Percentiles rank a stretch among this genome's conserved stretches.
Conservation (phyloP, 305 asterid genomes). For the Fraxinus nigra region DNA sequence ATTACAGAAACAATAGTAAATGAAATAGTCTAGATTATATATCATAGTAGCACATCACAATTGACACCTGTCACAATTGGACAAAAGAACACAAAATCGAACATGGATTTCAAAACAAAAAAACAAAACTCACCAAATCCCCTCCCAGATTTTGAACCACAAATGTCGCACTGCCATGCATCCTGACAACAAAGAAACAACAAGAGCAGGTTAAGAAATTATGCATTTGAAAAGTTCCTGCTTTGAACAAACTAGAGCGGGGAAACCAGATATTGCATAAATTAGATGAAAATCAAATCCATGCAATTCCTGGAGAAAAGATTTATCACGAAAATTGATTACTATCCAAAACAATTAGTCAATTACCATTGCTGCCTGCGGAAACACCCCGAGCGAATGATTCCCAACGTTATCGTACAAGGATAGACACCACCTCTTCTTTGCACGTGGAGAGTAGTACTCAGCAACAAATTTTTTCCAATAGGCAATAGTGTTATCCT, state of each 20-base stretch:
- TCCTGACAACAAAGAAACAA: slow-evolving; percentile 52
- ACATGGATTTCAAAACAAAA: background rate
- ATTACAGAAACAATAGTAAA: slow-evolving; percentile 14
- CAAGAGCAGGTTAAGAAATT: slow-evolving; percentile 13
- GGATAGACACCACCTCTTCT: slow-evolving; percentile 95
- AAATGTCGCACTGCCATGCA: slow-evolving; percentile 92
- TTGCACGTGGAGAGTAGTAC: slow-evolving; percentile 88
- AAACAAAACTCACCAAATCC: slow-evolving; percentile 73
- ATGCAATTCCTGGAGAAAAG: slow-evolving; percentile 12
- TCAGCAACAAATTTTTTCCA: slow-evolving; percentile 96
- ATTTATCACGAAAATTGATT: background rate
- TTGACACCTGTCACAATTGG: background rate
- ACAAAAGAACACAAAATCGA: background rate
- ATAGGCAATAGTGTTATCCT: slow-evolving; percentile 86
- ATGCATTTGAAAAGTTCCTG: slow-evolving; percentile 5
- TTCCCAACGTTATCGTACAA: slow-evolving; percentile 79
- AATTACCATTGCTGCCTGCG: slow-evolving; percentile 88
- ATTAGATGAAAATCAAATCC: background rate
- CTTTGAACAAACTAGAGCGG: background rate
- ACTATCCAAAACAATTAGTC: slow-evolving; percentile 20
- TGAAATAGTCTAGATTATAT: background rate
- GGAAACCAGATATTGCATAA: slow-evolving; percentile 3
- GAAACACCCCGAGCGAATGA: slow-evolving; percentile 85
- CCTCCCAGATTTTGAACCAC: slow-evolving; percentile 95
- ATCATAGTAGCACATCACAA: background rate